Evolutionary conservation across 805 yeast genomes (phyloP).

Genomic region (Kodamaea laetipori): DNA sequence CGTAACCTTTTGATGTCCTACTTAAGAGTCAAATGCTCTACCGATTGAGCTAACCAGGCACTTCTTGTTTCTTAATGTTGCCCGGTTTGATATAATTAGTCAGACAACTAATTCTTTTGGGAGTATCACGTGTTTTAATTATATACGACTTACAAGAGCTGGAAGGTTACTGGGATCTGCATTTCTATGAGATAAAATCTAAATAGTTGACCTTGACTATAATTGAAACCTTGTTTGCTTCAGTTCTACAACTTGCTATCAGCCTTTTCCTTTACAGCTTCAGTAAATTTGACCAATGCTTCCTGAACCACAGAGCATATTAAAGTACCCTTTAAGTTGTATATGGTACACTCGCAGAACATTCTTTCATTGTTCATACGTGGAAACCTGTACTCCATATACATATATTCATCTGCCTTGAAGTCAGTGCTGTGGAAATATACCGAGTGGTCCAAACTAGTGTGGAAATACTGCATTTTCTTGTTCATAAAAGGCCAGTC

Average conservation of each 20-base stretch:
- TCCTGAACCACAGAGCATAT: conserved; percentile 40
- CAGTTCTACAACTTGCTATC: conserved; percentile 7
- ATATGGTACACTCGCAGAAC: conserved; percentile 29
- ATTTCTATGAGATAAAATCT: no score
- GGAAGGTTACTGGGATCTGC: no score
- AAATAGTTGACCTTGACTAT: no score
- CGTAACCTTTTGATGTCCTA: conserved; percentile 21
- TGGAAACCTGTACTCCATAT: conserved; percentile 34
- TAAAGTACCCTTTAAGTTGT: conserved; percentile 28
- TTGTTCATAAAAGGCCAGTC: conserved; percentile 6
- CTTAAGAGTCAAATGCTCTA: conserved; percentile 14
- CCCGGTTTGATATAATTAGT: no score
- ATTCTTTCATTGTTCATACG: conserved; percentile 38
- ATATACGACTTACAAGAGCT: no score
- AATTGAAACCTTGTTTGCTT: no score
- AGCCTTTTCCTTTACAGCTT: conserved; percentile 11
- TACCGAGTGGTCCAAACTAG: conserved; percentile 40
- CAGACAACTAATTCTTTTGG: no score
- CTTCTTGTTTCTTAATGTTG: no score
- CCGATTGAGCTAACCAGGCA: conserved; percentile 15
- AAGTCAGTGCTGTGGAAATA: conserved; percentile 38
- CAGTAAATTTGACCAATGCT: conserved; percentile 23
- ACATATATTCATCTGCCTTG: conserved; percentile 39
- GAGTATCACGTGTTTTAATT: no score
- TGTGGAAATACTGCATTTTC: conserved; percentile 32